Evolutionary conservation across 331 rosid species (phyloP).

Genomic region (Quercus lobata): DNA sequence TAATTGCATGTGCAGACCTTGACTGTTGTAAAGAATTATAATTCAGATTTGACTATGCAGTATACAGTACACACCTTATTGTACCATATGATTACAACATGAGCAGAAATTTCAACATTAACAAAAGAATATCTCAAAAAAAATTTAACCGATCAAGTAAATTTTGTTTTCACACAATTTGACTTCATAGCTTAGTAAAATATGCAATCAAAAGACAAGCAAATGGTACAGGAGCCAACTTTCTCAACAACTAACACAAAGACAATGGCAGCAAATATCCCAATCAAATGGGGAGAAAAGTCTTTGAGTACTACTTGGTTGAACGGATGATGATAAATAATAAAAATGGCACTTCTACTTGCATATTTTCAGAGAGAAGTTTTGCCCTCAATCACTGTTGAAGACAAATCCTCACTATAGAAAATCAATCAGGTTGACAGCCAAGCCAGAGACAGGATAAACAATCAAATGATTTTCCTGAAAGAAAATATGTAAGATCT

Average conservation of each 20-base stretch:
- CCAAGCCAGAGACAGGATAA: background rate
- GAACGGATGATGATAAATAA: background rate
- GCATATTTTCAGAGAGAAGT: background rate
- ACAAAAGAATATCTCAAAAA: background rate
- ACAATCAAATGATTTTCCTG: conserved; percentile 39
- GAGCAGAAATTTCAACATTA: background rate
- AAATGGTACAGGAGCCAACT: background rate
- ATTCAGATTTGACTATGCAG: background rate
- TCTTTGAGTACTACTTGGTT: background rate
- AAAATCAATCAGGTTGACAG: background rate
- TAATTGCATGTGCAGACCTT: background rate
- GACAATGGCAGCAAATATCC: background rate
- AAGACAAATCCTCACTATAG: background rate
- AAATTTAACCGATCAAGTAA: background rate
- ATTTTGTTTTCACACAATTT: background rate
- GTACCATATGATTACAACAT: background rate
- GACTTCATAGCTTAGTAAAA: background rate
- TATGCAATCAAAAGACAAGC: background rate
- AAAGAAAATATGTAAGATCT: conserved; percentile 40
- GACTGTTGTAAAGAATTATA: background rate
- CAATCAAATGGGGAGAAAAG: background rate
- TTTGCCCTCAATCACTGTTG: background rate
- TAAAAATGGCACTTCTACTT: background rate
- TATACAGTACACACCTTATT: background rate
- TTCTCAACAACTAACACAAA: background rate